These are phyloP conservation scores for Microbotryomycetes sp. DNA, from an alignment of 1,284 basidiomycete genomes.

Conservation along the genomic window DNA sequence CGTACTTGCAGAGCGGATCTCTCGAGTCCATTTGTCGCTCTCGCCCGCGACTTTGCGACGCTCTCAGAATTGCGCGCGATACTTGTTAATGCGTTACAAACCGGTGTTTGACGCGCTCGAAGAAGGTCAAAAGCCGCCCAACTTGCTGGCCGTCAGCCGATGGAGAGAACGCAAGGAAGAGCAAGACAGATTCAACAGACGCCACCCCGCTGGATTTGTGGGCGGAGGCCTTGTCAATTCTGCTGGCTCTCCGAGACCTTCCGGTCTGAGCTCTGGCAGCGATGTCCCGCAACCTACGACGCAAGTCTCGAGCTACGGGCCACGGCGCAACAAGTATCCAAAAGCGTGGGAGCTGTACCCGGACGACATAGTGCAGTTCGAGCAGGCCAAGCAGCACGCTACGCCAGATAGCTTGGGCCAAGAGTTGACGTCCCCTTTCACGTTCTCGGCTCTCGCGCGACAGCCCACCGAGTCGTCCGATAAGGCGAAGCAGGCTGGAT, in stretches of 20 bases:
- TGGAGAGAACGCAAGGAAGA: conserved; percentile 7
- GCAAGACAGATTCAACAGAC: not conserved
- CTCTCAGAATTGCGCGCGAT: conserved; percentile 11
- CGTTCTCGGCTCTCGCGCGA: not conserved
- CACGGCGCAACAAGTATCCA: conserved; percentile 9
- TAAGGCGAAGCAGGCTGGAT: too few species aligned
- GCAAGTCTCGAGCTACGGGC: not conserved
- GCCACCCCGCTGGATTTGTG: too few species aligned
- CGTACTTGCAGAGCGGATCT: conserved; percentile 8
- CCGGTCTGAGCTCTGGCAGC: not conserved
- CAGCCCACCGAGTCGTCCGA: not conserved
- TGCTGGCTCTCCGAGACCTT: not conserved
- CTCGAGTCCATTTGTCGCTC: conserved; percentile 13
- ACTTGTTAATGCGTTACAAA: conserved; percentile 11
- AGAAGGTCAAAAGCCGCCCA: not conserved
- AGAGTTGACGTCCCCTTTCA: not conserved
- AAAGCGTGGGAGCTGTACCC: conserved; percentile 17
- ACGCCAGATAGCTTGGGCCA: not conserved
- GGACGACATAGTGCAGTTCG: conserved; percentile 12
- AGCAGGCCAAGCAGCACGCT: not conserved
- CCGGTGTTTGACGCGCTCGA: conserved; percentile 5
- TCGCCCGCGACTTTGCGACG: conserved; percentile 15
- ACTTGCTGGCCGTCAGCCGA: conserved; percentile 4
- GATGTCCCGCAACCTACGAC: not conserved
- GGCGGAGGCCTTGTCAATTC: not conserved